Percentiles rank a stretch among this genome's conserved stretches.
These are phyloP conservation scores for Xerocomellus dryophilus DNA, from an alignment of 768 basidiomycete species.

Conservation along the genomic window DNA sequence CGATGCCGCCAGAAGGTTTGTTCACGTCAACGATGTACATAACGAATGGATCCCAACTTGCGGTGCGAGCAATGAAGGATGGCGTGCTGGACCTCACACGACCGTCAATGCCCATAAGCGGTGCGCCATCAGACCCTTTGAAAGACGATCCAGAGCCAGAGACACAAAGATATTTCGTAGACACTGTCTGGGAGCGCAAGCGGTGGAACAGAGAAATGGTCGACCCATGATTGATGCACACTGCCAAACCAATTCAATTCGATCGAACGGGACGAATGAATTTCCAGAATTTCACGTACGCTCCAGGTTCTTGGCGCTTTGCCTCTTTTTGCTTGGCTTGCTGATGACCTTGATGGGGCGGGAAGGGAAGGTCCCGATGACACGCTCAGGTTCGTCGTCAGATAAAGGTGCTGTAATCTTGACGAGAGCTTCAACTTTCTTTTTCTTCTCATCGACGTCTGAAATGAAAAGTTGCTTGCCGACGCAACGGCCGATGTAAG, in stretches of 20 bases:
- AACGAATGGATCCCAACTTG: conserved; percentile 93
- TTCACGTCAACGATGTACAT: conserved; percentile 97
- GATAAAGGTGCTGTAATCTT: conserved; percentile 79
- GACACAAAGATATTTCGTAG: conserved; percentile 93
- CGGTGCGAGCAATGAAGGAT: conserved; percentile 86
- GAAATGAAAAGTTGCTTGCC: conserved; percentile 95
- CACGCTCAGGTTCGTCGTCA: conserved; percentile 76
- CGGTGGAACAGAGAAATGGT: conserved; percentile 95
- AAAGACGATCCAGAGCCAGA: conserved; percentile 91
- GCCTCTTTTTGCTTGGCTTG: conserved; percentile 96
- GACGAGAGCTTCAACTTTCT: conserved; percentile 91
- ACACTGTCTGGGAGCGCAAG: conserved; percentile 91
- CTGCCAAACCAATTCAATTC: conserved; percentile 38
- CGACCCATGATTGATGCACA: conserved; percentile 94
- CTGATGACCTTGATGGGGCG: conserved; percentile 98
- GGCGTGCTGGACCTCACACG: conserved; percentile 69
- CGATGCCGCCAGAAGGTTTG: conserved; percentile 74
- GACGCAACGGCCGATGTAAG: conserved; percentile 89
- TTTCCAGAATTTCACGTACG: conserved; percentile 49
- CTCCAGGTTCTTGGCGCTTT: conserved; percentile 90
- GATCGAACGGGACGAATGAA: conserved; percentile 12
- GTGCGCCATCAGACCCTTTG: conserved; percentile 89
- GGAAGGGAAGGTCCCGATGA: conserved; percentile 87
- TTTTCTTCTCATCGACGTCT: conserved; percentile 92
- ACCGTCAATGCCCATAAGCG: conserved; percentile 77